Conservation (phyloP, 768 basidiomycete genomes). For the Pisolithus sp. region DNA sequence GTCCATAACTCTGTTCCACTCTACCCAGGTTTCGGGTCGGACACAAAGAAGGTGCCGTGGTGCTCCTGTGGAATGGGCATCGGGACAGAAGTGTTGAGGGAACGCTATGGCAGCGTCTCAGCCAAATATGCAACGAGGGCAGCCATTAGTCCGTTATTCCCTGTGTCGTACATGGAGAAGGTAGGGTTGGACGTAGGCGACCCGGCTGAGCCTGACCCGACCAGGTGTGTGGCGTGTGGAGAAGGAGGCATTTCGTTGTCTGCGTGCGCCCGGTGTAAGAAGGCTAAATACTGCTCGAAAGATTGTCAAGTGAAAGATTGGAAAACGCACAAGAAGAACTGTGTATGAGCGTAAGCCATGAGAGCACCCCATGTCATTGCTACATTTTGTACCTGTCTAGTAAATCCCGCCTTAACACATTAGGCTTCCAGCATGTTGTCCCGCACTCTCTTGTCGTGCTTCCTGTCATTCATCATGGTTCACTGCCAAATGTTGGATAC, state of each 20-base stretch:
- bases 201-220: not conserved
- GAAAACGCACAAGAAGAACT: constrained; percentile 38
- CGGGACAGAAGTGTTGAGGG: constrained; percentile 33
- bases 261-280: constrained; percentile 34
- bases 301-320: constrained; percentile 43
- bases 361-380: no score
- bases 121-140: constrained; percentile 38
- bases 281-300: constrained; percentile 35
- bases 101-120: constrained; percentile 34
- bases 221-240: constrained; percentile 16
- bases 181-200: constrained; percentile 15
- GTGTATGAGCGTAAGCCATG: constrained; percentile 3
- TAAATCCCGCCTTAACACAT: no score
- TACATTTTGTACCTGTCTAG: no score
- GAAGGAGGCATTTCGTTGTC: constrained; percentile 19
- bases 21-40: constrained; percentile 13
- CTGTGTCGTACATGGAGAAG: constrained; percentile 43
- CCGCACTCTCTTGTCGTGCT: no score
- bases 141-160: constrained; percentile 50
- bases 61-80: constrained; percentile 52
- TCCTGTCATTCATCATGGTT: no score
- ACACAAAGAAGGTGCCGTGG: constrained; percentile 35
- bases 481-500: no score
- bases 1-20: constrained; percentile 28
- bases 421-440: no score